Evolutionary conservation across 805 yeast species (phyloP).

Genomic region (Wickerhamia fluorescens): DNA sequence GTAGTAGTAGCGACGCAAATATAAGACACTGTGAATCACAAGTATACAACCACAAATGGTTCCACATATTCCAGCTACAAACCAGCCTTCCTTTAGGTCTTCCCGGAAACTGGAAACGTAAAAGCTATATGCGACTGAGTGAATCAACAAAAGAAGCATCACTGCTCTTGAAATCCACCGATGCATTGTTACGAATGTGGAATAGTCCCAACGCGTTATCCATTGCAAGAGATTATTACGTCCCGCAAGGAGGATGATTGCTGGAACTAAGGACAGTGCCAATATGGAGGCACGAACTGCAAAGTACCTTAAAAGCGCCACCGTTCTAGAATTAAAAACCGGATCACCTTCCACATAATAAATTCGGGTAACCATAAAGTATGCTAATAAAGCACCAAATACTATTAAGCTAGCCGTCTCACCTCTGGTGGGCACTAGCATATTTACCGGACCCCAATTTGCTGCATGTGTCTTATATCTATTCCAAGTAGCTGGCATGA

Average conservation of each 20-base stretch:
- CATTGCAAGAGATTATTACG: constrained; percentile 32
- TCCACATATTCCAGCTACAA: constrained; percentile 17
- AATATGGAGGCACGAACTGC: constrained; percentile 15
- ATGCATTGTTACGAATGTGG: constrained; percentile 52
- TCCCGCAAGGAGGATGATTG: constrained; percentile 28
- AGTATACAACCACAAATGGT: constrained; percentile 8
- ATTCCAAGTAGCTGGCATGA: constrained; percentile 34
- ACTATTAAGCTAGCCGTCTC: constrained; percentile 7
- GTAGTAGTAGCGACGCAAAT: constrained; percentile 14
- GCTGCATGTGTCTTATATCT: constrained; percentile 20
- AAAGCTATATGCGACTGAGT: constrained; percentile 10
- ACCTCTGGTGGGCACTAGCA: constrained; percentile 16
- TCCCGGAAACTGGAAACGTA: constrained; percentile 6
- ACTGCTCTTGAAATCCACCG: constrained; percentile 48
- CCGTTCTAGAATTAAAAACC: constrained; percentile 10
- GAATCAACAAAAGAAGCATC: constrained; percentile 36
- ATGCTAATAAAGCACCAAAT: constrained; percentile 3
- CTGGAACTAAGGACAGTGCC: constrained; percentile 23
- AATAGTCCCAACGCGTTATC: constrained; percentile 31
- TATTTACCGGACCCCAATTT: constrained; percentile 15
- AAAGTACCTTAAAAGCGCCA: constrained; percentile 16
- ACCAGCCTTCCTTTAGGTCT: constrained; percentile 11
- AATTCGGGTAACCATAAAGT: constrained; percentile 11
- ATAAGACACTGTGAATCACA: constrained; percentile 14
- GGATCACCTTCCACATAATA: constrained; percentile 18